Evolutionary conservation across 768 basidiomycete species (phyloP), one percentile per base, ranked within the genome.

Genomic region (Auriscalpium orientale): DNA sequence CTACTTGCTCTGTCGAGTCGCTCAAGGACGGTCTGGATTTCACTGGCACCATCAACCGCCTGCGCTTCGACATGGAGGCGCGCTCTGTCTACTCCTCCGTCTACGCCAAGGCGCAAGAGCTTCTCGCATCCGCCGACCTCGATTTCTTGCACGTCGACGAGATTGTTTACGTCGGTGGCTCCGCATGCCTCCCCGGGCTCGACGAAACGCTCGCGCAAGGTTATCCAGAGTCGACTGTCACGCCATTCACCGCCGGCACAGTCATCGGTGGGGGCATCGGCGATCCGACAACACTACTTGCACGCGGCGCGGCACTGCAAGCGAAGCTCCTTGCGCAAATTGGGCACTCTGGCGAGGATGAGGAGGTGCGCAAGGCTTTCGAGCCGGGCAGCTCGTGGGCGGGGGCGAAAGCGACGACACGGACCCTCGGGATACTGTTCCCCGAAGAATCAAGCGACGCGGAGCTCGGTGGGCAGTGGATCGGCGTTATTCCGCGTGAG

Each of bases 21-120:
- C 79, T 99, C 63, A 95, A 95, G 70, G 94, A 95, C 56, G 95
- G 95, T 1, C 67, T 90, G 38, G 95, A 99, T 71, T 92, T 86
- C 66, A 93, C 89, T 4, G 87, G 84, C 8, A 77, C 81, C 10
- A 78, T 84, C 66, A 82, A 79, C 58, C 73, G 78, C 9, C 69
- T 82, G 58, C 76, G 80, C 9, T 79, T 77, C 60, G 69, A 66
- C 64, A 64, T 67, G 70, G 65, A 71, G 62, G 79, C 79, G 1
- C 72, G 81, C 16, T 61, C 81, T 9, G 72, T 89, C 21, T 91
- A 91, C 67, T 71, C 74, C 52, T 68, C 76, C 56, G 79, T 89
- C 49, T 75, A 77, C 13, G 62, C 66, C 34, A 77, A 78, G 45
- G 77, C 84, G 51, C 67, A 70, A 46, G 72, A 77, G 28, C 75